phyloP scores from a whole-genome alignment of 495 filamentous ascomycete species.

The Viridothelium virens region DNA sequence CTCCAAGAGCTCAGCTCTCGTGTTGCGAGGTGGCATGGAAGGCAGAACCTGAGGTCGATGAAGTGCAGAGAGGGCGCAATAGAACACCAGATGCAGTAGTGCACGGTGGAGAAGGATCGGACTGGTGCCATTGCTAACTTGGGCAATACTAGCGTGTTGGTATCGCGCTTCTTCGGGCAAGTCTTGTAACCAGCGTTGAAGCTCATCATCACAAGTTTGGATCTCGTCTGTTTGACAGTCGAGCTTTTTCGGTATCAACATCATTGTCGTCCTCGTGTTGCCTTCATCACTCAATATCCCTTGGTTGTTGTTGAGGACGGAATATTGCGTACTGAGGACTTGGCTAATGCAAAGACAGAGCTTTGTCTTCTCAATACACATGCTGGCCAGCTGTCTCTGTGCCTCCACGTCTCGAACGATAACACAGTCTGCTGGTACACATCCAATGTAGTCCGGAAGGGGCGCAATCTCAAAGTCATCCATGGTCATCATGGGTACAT shows the following conservation, averaged over 20 bases:
- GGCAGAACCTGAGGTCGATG: conserved; percentile 83
- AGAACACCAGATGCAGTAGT: conserved; percentile 81
- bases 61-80: conserved; percentile 76
- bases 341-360: conserved; percentile 79
- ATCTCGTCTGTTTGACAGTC: conserved; percentile 68
- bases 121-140: conserved; percentile 40
- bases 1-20: conserved; percentile 58
- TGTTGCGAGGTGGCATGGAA: conserved; percentile 47
- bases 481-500: conserved; percentile 77
- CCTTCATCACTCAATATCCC: conserved; percentile 52
- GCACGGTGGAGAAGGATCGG: conserved; percentile 65
- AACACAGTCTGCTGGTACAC: conserved; percentile 59
- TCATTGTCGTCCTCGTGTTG: conserved; percentile 72
- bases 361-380: conserved; percentile 88
- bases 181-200: conserved; percentile 62
- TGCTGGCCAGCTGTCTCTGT: conserved; percentile 65
- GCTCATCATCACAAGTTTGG: conserved; percentile 59
- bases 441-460: conserved; percentile 52
- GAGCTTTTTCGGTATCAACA: conserved; percentile 81
- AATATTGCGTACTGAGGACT: conserved; percentile 79
- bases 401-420: conserved; percentile 54
- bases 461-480: conserved; percentile 73
- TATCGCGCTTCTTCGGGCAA: conserved; percentile 64
- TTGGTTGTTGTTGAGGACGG: conserved; percentile 74
- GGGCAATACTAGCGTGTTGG: conserved; percentile 39